These are phyloP conservation scores for Ceratocystiopsis sp. DNA, from an alignment of 2,329 filamentous ascomycete species.

Conservation along the genomic window DNA sequence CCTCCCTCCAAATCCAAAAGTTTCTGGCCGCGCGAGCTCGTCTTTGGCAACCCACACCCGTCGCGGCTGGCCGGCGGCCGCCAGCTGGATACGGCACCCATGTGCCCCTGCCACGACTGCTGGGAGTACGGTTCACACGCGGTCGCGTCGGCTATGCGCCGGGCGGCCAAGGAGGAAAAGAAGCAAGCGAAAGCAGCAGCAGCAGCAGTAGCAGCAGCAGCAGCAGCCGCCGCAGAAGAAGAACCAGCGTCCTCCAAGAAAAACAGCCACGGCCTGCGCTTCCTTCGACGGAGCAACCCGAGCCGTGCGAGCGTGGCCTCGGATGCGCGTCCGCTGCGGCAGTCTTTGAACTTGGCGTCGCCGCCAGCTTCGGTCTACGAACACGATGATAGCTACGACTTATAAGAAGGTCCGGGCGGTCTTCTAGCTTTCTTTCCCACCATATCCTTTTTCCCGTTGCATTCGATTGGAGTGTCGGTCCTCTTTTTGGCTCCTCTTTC, in stretches of 20 bases:
- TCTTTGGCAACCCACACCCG: slow-evolving; percentile 6
- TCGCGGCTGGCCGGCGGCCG: slow-evolving; percentile 2
- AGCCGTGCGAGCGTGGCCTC: slow-evolving; percentile 7
- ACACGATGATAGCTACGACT: background rate
- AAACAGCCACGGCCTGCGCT: background rate
- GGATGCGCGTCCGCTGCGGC: slow-evolving; percentile 2
- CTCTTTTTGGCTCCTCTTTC: no score
- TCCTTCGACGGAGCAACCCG: slow-evolving; percentile 2
- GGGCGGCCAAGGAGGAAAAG: slow-evolving; percentile 1
- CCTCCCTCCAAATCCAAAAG: background rate
- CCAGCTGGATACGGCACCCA: slow-evolving; percentile 5
- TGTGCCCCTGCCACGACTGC: slow-evolving; percentile 8
- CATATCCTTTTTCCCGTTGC: no score
- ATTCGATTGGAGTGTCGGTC: no score
- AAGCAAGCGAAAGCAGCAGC: no score
- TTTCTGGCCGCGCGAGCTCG: slow-evolving; percentile 2
- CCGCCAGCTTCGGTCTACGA: background rate
- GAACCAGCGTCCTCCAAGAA: no score
- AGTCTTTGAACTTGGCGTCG: background rate
- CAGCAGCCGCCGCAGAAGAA: no score
- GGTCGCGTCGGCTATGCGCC: background rate
- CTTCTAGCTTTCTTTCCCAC: background rate
- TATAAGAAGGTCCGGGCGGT: background rate
- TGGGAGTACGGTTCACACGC: slow-evolving; percentile 6
- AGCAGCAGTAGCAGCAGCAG: no score